These are phyloP conservation scores for Colletotrichum sojae DNA, from an alignment of 2,329 filamentous ascomycete species.

Conservation along the genomic window DNA sequence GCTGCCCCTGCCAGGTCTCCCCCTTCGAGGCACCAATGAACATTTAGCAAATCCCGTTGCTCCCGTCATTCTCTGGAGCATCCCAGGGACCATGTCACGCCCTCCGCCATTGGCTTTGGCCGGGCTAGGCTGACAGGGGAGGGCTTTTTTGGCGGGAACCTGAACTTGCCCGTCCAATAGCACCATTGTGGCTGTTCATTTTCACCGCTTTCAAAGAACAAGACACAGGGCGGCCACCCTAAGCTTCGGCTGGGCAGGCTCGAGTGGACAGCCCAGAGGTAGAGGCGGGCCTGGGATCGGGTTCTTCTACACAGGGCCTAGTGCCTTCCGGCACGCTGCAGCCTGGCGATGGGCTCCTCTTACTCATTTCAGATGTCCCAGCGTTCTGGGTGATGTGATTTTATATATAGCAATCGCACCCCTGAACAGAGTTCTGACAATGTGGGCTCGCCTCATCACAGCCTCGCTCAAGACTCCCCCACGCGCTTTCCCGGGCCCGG, in stretches of 20 bases:
- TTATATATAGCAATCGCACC: slow-evolving; percentile 39
- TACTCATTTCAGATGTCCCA: slow-evolving; percentile 17
- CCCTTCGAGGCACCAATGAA: slow-evolving; percentile 27
- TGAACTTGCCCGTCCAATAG: slow-evolving; percentile 23
- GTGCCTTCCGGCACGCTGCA: slow-evolving; percentile 32
- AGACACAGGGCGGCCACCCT: slow-evolving; percentile 19
- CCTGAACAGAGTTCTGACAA: slow-evolving; percentile 28
- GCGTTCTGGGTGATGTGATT: slow-evolving; percentile 32
- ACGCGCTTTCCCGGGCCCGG: slow-evolving; percentile 34
- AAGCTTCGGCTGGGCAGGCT: slow-evolving; percentile 11
- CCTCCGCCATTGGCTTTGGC: slow-evolving; percentile 6
- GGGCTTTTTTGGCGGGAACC: slow-evolving; percentile 17
- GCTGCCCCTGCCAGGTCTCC: slow-evolving; percentile 4
- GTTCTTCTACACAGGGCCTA: slow-evolving; percentile 16
- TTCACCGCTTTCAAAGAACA: slow-evolving; percentile 35
- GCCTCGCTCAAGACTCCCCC: slow-evolving; percentile 29
- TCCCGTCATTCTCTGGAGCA: slow-evolving; percentile 13
- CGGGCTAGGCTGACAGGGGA: slow-evolving; percentile 29
- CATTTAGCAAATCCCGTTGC: slow-evolving; percentile 7
- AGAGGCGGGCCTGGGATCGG: slow-evolving; percentile 13
- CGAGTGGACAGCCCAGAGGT: slow-evolving; percentile 4
- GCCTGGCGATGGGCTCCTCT: slow-evolving; percentile 27
- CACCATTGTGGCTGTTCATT: slow-evolving; percentile 33
- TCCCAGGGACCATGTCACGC: slow-evolving; percentile 4
- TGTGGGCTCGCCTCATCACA: slow-evolving; percentile 30